Evolutionary conservation across 805 yeast genomes (phyloP).

Genomic region (Suhomyces sp.): DNA sequence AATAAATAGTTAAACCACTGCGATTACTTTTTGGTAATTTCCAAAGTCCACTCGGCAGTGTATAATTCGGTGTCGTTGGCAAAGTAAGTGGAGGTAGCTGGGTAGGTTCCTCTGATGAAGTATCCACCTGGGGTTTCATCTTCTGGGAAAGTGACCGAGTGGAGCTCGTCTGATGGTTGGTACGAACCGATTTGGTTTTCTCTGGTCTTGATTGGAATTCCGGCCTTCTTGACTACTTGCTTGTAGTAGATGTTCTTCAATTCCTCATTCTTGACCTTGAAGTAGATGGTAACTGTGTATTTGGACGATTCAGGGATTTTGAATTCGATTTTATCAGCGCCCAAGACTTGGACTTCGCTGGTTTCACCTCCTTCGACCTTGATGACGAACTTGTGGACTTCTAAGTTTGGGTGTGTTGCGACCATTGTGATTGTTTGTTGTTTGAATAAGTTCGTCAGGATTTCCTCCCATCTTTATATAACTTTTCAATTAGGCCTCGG

Average conservation of each 20-base stretch:
- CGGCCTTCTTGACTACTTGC: slow-evolving; percentile 35
- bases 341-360: slow-evolving; percentile 24
- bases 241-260: slow-evolving; percentile 32
- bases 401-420: slow-evolving; percentile 29
- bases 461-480: not conserved
- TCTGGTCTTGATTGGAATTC: slow-evolving; percentile 30
- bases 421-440: slow-evolving; percentile 1
- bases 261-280: slow-evolving; percentile 26
- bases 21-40: slow-evolving; percentile 23
- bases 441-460: not conserved
- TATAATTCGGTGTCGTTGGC: slow-evolving; percentile 30
- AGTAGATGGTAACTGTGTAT: slow-evolving; percentile 30
- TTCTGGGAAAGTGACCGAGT: slow-evolving; percentile 27
- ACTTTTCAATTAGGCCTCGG: not conserved
- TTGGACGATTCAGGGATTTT: slow-evolving; percentile 37
- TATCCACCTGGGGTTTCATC: slow-evolving; percentile 41
- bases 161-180: slow-evolving; percentile 33
- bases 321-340: slow-evolving; percentile 25
- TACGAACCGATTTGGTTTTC: slow-evolving; percentile 29
- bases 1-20: not conserved
- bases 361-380: slow-evolving; percentile 28
- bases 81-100: slow-evolving; percentile 31
- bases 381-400: slow-evolving; percentile 29
- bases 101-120: slow-evolving; percentile 33
- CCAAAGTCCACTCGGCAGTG: slow-evolving; percentile 33